These are phyloP conservation scores for Leccinum boreale DNA, from an alignment of 768 basidiomycete species.

Conservation along the genomic window DNA sequence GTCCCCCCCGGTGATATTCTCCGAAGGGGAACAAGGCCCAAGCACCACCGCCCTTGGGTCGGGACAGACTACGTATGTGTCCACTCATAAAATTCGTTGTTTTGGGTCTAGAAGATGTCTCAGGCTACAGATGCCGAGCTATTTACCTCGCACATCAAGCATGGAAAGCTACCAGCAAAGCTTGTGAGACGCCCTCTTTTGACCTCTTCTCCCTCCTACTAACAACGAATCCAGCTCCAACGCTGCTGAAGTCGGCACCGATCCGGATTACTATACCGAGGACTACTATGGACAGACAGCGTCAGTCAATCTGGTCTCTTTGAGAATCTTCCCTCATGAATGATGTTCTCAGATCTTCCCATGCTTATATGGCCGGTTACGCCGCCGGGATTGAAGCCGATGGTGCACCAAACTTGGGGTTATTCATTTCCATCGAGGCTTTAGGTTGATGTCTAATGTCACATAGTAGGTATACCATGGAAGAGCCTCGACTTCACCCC, in stretches of 20 bases:
- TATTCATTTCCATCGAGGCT: slow-evolving; percentile 8
- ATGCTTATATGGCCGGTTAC: slow-evolving; percentile 7
- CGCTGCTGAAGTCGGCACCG: background rate
- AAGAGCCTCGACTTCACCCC: background rate
- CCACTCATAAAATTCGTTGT: background rate
- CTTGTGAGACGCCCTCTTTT: slow-evolving; percentile 11
- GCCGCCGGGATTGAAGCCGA: background rate
- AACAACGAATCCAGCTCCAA: slow-evolving; percentile 10
- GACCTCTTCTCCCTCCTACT: background rate
- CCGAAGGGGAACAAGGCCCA: slow-evolving; percentile 7
- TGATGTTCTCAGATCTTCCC: background rate
- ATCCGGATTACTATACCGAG: slow-evolving; percentile 4
- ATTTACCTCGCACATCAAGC: background rate
- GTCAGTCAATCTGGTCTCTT: slow-evolving; percentile 10
- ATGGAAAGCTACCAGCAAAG: slow-evolving; percentile 6
- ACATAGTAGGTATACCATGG: slow-evolving; percentile 12
- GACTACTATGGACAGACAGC: slow-evolving; percentile 6
- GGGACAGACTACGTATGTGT: slow-evolving; percentile 12
- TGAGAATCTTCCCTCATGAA: slow-evolving; percentile 1
- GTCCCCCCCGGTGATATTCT: background rate
- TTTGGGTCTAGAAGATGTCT: background rate
- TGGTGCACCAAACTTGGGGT: slow-evolving; percentile 10
- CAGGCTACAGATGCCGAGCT: slow-evolving; percentile 7
- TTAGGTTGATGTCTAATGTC: slow-evolving; percentile 9
- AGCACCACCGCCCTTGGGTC: background rate